phyloP scores from a whole-genome alignment of 106 monocot species.

The Chionographis japonica region DNA sequence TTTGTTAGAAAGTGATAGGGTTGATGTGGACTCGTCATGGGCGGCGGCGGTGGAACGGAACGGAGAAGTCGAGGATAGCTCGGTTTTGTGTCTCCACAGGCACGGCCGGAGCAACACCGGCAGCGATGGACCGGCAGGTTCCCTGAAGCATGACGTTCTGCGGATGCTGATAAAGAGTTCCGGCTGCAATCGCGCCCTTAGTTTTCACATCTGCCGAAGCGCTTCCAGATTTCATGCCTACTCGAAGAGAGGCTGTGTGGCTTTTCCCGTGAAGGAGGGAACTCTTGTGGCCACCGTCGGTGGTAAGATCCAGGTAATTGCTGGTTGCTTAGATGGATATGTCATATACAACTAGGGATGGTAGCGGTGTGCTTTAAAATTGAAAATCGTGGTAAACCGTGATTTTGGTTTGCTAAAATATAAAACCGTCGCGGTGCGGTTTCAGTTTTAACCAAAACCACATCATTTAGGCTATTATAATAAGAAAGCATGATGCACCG shows the following conservation, averaged over 20 bases:
- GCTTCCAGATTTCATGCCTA: conserved; percentile 19
- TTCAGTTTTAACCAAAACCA: too few species aligned
- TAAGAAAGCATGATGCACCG: too few species aligned
- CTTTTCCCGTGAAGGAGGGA: conserved; percentile 10
- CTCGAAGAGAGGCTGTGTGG: conserved; percentile 14
- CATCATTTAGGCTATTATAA: too few species aligned
- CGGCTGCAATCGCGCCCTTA: conserved; percentile 7
- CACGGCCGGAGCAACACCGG: background rate
- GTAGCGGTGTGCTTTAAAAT: too few species aligned
- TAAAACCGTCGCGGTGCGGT: too few species aligned
- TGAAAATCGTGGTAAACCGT: background rate
- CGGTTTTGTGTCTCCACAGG: conserved; percentile 19
- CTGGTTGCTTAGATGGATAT: too few species aligned
- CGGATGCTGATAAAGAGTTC: conserved; percentile 18
- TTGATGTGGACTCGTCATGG: background rate
- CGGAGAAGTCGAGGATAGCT: background rate
- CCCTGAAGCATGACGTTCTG: conserved; percentile 13
- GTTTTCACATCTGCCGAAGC: conserved; percentile 14
- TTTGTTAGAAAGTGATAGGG: background rate
- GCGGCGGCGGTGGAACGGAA: too few species aligned
- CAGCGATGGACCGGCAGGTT: background rate
- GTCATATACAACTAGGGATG: too few species aligned
- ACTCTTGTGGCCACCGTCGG: conserved; percentile 37
- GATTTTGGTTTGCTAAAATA: too few species aligned
- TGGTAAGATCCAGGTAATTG: conserved; percentile 27